Base-by-base conservation (phyloP, 2,329 filamentous ascomycete species). In the Verticillium tricorpus region DNA sequence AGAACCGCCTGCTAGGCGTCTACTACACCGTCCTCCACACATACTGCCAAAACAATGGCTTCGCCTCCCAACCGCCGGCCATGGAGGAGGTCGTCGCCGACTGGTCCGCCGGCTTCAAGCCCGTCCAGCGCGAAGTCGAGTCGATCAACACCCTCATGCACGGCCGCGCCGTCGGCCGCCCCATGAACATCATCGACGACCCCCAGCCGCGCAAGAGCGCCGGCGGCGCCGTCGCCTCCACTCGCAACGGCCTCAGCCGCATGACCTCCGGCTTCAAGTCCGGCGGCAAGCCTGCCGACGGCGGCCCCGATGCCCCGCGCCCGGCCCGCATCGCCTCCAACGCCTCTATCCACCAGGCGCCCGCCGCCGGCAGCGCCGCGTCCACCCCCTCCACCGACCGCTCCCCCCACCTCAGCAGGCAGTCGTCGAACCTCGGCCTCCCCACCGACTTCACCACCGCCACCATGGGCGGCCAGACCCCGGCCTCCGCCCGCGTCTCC, bases 1-100 rank as follows among this genome's bases (percentile, higher is more conserved):
- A 94, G 73, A 93, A 93, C 71, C 85, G 87, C 56, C 79, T 95
- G 59, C 84, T 95, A 5, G 91, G 87, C 0, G 82, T 93, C 64
- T 87, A 92, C 67, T 95, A 95, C 75, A 95, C 91, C 1, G 82
- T 87, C 5, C 77, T 94, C 7, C 87, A 93, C 71, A 86, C 84
- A 61, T 95, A 89, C 73, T 92, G 89, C 67, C 81, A 87, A 67
- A 84, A 89, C 34, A 81, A 87, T 67, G 80, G 84, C 5, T 89
- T 93, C 68, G 89, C 89, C 0, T 89, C 88, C 56, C 89, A 90
- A 1, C 82, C 91, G 12, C 89, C 90, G 2, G 83, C 88, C 17
- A 89, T 93, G 79, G 85, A 89, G 31, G 84, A 90, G 58, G 86
- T 95, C 6, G 80, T 93, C 62, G 79, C 84, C 5, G 75, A 80